A percentile compares a stretch with the other conserved stretches of the same genome.
phyloP scores from a whole-genome alignment of 2,329 filamentous ascomycete genomes.

The Epichloe gansuensis region DNA sequence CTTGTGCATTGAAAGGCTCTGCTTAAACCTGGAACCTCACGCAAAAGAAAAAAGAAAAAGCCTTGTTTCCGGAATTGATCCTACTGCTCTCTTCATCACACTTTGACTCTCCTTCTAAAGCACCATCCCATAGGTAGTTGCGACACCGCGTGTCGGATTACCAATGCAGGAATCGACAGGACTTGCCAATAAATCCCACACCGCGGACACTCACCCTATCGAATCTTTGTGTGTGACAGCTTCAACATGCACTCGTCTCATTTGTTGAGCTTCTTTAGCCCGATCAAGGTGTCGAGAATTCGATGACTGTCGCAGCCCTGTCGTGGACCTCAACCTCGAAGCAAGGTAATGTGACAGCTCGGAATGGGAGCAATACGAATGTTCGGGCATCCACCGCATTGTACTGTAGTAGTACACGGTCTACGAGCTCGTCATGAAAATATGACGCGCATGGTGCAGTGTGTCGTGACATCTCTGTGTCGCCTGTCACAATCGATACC shows the following conservation, averaged over 20 bases:
- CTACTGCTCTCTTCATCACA: conserved; percentile 31
- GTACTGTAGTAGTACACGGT: not conserved
- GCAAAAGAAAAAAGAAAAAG: conserved; percentile 28
- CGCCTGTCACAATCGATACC: not conserved
- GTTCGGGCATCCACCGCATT: not conserved
- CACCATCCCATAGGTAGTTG: not conserved
- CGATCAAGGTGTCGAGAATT: not conserved
- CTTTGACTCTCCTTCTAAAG: conserved; percentile 28
- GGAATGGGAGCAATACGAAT: not conserved
- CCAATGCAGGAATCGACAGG: not conserved
- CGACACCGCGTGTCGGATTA: not conserved
- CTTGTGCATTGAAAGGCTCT: conserved; percentile 5
- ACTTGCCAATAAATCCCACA: not conserved
- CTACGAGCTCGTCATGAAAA: not conserved
- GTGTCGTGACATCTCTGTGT: not conserved
- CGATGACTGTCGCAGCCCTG: not conserved
- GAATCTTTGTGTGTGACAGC: not conserved
- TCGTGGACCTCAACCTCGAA: not conserved
- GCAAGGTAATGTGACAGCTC: not conserved
- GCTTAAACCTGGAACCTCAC: conserved; percentile 24
- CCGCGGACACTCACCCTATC: not conserved
- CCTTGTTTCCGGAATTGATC: conserved; percentile 27
- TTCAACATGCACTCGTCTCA: not conserved
- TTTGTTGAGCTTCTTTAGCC: not conserved
- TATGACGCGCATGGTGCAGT: conserved; percentile 4